Evolutionary conservation across 1,284 basidiomycete genomes (phyloP).

Genomic region (Cutaneotrichosporon sp.): DNA sequence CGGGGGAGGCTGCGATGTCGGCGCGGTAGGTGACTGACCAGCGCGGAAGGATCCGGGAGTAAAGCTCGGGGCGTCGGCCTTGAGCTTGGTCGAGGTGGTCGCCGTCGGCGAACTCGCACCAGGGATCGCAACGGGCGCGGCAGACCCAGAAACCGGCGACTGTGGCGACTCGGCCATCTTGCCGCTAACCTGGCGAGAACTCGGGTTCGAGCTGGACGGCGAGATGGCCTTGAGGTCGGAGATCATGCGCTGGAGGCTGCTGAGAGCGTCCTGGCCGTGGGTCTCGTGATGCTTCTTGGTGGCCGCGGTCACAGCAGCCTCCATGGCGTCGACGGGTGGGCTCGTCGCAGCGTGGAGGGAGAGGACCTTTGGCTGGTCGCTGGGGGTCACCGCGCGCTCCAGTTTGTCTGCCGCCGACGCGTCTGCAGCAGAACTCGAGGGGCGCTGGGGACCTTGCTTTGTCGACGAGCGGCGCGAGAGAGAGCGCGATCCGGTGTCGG

Average conservation of each 20-base stretch:
- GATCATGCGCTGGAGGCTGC: slow-evolving; percentile 50
- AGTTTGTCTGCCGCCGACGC: slow-evolving; percentile 9
- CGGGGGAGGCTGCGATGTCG: slow-evolving; percentile 13
- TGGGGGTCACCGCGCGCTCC: slow-evolving; percentile 18
- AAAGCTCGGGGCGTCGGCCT: slow-evolving; percentile 52
- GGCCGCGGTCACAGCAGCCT: slow-evolving; percentile 45
- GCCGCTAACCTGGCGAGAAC: slow-evolving; percentile 30
- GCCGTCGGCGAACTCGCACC: slow-evolving; percentile 10
- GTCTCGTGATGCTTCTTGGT: slow-evolving; percentile 38
- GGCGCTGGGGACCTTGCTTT: slow-evolving; percentile 14
- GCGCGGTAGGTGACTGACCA: slow-evolving; percentile 19
- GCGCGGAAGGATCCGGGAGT: slow-evolving; percentile 35
- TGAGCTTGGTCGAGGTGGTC: slow-evolving; percentile 40
- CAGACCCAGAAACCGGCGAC: slow-evolving; percentile 1
- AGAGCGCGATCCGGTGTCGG: slow-evolving; percentile 13
- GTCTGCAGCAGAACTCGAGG: slow-evolving; percentile 22
- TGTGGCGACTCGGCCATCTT: slow-evolving; percentile 12
- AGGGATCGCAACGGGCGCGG: slow-evolving; percentile 22
- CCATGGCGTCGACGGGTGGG: slow-evolving; percentile 42
- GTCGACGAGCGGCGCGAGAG: slow-evolving; percentile 18
- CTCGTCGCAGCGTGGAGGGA: slow-evolving; percentile 37
- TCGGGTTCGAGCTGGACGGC: slow-evolving; percentile 21
- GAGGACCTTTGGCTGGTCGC: slow-evolving; percentile 16
- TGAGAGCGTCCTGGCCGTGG: slow-evolving; percentile 40
- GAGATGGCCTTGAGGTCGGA: slow-evolving; percentile 48